Evolutionary conservation across 345 rosid species (phyloP).

Genomic region (Bruguiera parviflora): DNA sequence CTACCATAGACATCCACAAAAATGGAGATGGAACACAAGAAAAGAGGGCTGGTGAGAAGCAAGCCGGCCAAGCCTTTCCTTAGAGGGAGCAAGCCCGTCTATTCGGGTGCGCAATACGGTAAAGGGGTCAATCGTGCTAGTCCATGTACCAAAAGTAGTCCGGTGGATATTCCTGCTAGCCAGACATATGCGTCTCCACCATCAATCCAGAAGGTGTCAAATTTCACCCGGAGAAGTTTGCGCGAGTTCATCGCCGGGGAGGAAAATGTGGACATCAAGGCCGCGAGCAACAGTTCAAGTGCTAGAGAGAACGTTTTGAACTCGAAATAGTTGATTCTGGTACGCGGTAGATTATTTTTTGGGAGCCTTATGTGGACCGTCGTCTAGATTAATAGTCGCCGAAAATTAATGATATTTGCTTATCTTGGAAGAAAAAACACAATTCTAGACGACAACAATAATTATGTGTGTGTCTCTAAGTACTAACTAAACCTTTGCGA

Average conservation of each 20-base stretch:
- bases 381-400: too few species aligned
- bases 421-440: too few species aligned
- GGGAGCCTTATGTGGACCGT: neutral
- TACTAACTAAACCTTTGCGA: too few species aligned
- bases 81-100: constrained; percentile 10
- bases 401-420: too few species aligned
- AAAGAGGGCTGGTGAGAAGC: constrained; percentile 24
- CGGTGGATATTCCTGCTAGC: neutral
- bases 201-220: constrained; percentile 1
- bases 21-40: constrained; percentile 33
- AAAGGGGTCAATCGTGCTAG: constrained; percentile 6
- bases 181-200: constrained; percentile 1
- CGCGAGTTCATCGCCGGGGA: constrained; percentile 27
- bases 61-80: constrained; percentile 27
- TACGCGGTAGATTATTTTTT: neutral
- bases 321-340: constrained; percentile 23
- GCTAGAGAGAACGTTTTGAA: constrained; percentile 42
- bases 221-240: neutral
- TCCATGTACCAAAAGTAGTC: neutral
- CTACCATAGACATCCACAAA: neutral
- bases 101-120: neutral
- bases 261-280: constrained; percentile 43
- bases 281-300: constrained; percentile 33
- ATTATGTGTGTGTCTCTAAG: too few species aligned
- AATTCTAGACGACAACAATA: too few species aligned